These are phyloP conservation scores for Eutrema heterophyllum DNA, from an alignment of 345 rosid species.

Conservation along the genomic window DNA sequence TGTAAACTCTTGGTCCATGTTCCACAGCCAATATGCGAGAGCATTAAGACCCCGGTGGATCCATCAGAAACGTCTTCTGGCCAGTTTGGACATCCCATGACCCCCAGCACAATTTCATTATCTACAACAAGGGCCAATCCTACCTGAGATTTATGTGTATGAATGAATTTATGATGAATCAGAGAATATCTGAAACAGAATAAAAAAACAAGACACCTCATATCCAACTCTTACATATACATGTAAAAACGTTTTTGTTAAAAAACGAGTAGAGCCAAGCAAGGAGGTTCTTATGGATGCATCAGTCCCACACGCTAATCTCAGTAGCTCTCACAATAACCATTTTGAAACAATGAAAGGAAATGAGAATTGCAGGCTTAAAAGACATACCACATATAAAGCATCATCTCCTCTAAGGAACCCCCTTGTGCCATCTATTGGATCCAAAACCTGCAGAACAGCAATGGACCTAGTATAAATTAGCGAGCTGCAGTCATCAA, in stretches of 20 bases:
- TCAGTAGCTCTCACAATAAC: neutral
- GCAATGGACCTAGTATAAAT: neutral
- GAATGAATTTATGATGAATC: conserved; percentile 15
- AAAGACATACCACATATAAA: conserved; percentile 66
- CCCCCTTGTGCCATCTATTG: conserved; percentile 86
- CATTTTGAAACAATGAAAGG: neutral
- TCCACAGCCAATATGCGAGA: conserved; percentile 73
- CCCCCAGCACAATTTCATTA: conserved; percentile 70
- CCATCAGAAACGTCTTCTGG: conserved; percentile 24
- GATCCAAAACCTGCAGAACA: conserved; percentile 70
- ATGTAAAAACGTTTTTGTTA: neutral
- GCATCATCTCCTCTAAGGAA: conserved; percentile 73
- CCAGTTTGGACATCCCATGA: conserved; percentile 97
- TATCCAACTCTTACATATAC: neutral
- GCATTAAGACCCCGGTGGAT: conserved; percentile 60
- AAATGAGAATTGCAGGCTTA: neutral
- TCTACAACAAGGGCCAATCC: conserved; percentile 88
- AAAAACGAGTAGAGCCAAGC: neutral
- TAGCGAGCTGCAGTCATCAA: neutral
- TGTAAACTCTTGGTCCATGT: conserved; percentile 60
- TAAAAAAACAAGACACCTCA: neutral
- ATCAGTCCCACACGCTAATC: neutral
- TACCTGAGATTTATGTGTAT: conserved; percentile 46
- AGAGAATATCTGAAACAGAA: neutral
- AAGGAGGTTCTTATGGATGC: neutral